Percentiles rank a stretch among this genome's conserved stretches.
Evolutionary conservation across 345 rosid species (phyloP).

Genomic region (Dovyalis caffra): DNA sequence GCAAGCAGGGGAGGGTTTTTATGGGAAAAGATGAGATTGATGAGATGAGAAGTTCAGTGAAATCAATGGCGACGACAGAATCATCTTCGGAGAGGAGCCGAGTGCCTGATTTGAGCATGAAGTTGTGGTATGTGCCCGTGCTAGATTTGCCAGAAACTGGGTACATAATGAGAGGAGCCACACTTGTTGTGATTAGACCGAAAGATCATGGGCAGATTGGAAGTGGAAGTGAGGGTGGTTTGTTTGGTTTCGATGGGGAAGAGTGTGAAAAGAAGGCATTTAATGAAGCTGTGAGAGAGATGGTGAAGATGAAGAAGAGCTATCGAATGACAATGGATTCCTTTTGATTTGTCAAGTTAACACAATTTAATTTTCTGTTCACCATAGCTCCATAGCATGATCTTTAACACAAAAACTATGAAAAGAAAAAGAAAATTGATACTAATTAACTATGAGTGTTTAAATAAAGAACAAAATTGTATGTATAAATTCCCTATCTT

Average conservation of each 20-base stretch:
- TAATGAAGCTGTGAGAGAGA: conserved; percentile 39
- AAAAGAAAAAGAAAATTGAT: no score
- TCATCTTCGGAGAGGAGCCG: conserved; percentile 26
- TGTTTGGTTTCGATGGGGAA: conserved; percentile 16
- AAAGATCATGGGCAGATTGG: background rate
- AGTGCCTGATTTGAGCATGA: conserved; percentile 40
- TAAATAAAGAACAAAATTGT: no score
- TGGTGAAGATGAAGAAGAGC: conserved; percentile 43
- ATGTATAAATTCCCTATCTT: no score
- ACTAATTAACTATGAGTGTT: no score
- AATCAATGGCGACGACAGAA: background rate
- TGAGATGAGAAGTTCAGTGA: conserved; percentile 26
- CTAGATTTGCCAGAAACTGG: conserved; percentile 42
- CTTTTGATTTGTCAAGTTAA: conserved; percentile 24
- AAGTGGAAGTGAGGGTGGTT: background rate
- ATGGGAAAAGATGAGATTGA: conserved; percentile 30
- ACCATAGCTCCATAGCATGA: no score
- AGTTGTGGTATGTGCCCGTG: conserved; percentile 35
- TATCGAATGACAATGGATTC: conserved; percentile 45
- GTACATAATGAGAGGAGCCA: conserved; percentile 42
- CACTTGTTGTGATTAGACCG: conserved; percentile 37
- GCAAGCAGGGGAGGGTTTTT: conserved; percentile 32
- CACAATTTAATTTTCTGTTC: background rate
- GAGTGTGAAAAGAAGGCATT: conserved; percentile 17
- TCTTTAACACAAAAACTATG: no score